Base-by-base conservation (phyloP, 2,329 filamentous ascomycete species). In the Exophiala viscosa region DNA sequence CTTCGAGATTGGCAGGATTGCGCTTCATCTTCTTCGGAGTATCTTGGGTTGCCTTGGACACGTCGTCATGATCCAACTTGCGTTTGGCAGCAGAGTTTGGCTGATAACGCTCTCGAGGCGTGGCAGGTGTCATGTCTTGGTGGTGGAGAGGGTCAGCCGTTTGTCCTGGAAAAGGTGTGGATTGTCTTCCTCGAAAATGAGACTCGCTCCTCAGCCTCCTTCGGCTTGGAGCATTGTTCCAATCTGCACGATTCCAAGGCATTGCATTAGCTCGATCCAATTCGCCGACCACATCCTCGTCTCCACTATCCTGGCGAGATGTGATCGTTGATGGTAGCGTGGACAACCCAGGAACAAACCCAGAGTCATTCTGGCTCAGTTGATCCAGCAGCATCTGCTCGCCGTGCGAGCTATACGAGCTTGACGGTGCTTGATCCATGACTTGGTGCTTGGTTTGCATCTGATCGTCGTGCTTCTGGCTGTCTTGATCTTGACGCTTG, bases 81-180 rank as follows among this genome's bases (percentile, higher is more conserved):
- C 57, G 49, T 43, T 61, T 61, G 10, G 39, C 54, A 3, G 59
- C 57, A 9, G 59, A 59, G 31, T 61, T 61, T 4, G 59, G 54
- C 32, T 43, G 56, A 31, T 59, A 38, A 14, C 53, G 48, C 43
- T 60, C 56, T 32, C 55, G 35, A 11, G 34, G 8, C 32, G 50
- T 8, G 3, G 38, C 34, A 23, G 55, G 52, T 11, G 48, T 55
- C 10, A 49, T 47, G 15, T 48, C 42, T 15, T 48, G 34, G 18
- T 39, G 32, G 28, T n/a, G n/a, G 36, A 10, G 17, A 23, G 13
- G 15, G 28, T 40, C 32, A 5, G 15, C 13, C 23, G 17, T 23
- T 20, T 36, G 10, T 5, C 40, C 46, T 5, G 47, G 50, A 28
- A 36, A 45, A 10, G 31, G 32, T 20, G 42, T 36, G 10, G 28